These are phyloP conservation scores for Neurospora cerealis DNA, from an alignment of 495 filamentous ascomycete genomes.

Conservation along the genomic window DNA sequence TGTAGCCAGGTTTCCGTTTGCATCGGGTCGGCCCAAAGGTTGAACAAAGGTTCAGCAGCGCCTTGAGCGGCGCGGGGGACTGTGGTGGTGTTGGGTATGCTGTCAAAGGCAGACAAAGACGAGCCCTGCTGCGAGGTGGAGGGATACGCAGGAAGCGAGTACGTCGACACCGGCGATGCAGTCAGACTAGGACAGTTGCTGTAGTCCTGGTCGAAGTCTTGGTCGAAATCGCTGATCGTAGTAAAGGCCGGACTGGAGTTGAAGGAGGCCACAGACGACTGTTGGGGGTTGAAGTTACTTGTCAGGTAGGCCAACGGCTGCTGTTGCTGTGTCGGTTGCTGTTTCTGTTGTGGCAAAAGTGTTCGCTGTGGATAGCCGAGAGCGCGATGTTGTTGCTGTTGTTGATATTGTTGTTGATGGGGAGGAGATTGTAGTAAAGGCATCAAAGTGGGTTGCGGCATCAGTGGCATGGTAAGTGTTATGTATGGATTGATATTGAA, in stretches of 20 bases:
- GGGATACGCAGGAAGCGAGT: conserved; percentile 20
- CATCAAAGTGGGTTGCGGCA: not conserved
- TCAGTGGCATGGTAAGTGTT: not conserved
- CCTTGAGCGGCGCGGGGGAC: conserved; percentile 12
- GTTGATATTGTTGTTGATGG: not conserved
- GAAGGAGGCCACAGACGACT: not conserved
- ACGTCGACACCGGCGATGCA: conserved; percentile 23
- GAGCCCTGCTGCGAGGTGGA: conserved; percentile 11
- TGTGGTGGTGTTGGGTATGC: conserved; percentile 24
- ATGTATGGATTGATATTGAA: not conserved
- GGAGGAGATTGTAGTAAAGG: not conserved
- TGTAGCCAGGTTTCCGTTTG: conserved; percentile 34
- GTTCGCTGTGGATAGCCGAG: not conserved
- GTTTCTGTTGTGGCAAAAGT: not conserved
- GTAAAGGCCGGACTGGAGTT: not conserved
- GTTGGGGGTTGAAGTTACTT: not conserved
- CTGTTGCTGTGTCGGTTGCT: not conserved
- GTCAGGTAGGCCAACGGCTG: not conserved
- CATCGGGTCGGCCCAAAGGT: conserved; percentile 24
- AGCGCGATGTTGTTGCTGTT: not conserved
- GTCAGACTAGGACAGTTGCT: conserved; percentile 14
- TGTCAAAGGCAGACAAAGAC: conserved; percentile 34
- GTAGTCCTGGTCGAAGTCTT: conserved; percentile 15
- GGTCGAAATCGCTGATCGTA: conserved; percentile 8
- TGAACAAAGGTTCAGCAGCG: conserved; percentile 6